phyloP scores from a whole-genome alignment of 2,329 filamentous ascomycete species.

The Fusarium siculi region DNA sequence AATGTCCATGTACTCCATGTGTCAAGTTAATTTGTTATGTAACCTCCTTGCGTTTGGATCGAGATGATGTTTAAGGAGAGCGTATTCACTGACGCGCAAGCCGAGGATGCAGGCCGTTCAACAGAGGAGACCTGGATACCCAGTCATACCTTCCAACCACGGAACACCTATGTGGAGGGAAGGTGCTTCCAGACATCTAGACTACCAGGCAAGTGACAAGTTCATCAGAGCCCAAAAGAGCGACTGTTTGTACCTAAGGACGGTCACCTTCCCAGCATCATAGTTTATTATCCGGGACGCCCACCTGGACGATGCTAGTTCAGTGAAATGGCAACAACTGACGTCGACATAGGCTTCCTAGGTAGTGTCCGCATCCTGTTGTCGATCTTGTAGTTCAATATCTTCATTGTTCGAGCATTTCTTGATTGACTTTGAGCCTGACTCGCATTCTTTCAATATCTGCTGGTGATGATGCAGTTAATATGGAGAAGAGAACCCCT shows the following conservation, averaged over 20 bases:
- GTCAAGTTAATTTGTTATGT: not conserved
- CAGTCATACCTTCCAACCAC: not conserved
- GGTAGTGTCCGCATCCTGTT: not conserved
- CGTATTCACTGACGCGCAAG: not conserved
- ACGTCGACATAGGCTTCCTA: conserved; percentile 6
- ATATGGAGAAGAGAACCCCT: not conserved
- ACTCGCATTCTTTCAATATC: conserved; percentile 17
- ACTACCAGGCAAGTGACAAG: not conserved
- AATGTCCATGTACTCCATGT: not conserved
- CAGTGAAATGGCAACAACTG: conserved; percentile 3
- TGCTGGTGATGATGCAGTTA: conserved; percentile 2
- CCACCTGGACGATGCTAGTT: not conserved
- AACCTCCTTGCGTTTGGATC: conserved; percentile 3
- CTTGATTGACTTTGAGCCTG: not conserved
- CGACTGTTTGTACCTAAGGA: not conserved
- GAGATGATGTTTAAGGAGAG: conserved; percentile 10
- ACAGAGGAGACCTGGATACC: not conserved
- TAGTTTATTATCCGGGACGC: not conserved
- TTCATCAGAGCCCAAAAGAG: not conserved
- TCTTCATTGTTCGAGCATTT: not conserved
- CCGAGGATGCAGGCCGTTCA: not conserved
- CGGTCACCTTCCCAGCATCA: not conserved
- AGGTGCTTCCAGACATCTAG: not conserved
- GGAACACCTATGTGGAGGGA: not conserved
- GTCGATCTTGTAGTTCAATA: conserved; percentile 1